These are phyloP conservation scores for Lentinula guzmanii DNA, from an alignment of 768 basidiomycete species.

Conservation along the genomic window DNA sequence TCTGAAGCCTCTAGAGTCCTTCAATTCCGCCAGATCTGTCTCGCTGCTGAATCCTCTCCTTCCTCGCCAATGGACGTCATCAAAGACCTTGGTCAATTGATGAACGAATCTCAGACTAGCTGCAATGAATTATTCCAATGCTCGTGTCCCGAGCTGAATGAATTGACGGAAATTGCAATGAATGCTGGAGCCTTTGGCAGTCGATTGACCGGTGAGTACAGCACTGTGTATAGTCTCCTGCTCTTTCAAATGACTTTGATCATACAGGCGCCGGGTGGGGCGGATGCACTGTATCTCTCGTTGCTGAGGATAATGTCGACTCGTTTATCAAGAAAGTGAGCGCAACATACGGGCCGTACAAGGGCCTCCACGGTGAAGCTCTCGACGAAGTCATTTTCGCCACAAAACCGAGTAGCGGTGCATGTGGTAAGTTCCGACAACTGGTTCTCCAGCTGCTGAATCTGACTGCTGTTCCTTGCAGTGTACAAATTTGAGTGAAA, in stretches of 20 bases:
- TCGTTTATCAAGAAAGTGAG: constrained; percentile 59
- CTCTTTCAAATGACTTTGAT: neutral
- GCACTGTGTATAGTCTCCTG: neutral
- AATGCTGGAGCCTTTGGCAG: constrained; percentile 75
- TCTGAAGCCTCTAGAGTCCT: constrained; percentile 79
- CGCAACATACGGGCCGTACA: constrained; percentile 60
- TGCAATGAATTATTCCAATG: constrained; percentile 71
- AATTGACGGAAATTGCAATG: constrained; percentile 57
- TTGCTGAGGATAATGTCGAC: constrained; percentile 56
- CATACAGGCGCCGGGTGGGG: constrained; percentile 82
- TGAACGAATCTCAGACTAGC: constrained; percentile 65
- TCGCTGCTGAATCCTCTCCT: constrained; percentile 18
- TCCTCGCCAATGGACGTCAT: neutral
- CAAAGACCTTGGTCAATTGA: constrained; percentile 5
- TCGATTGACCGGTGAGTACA: constrained; percentile 66
- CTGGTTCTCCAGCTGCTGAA: neutral
- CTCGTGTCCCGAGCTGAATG: constrained; percentile 74
- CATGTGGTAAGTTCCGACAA: constrained; percentile 55
- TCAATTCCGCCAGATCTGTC: constrained; percentile 65
- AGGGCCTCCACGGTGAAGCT: constrained; percentile 47
- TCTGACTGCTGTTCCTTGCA: neutral
- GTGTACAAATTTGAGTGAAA: constrained; percentile 9
- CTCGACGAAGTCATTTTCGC: constrained; percentile 72
- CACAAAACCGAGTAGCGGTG: constrained; percentile 78
- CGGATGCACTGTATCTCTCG: constrained; percentile 81